phyloP scores from a whole-genome alignment of 1,139 yeast species.

The Taphrina flavorubra region DNA sequence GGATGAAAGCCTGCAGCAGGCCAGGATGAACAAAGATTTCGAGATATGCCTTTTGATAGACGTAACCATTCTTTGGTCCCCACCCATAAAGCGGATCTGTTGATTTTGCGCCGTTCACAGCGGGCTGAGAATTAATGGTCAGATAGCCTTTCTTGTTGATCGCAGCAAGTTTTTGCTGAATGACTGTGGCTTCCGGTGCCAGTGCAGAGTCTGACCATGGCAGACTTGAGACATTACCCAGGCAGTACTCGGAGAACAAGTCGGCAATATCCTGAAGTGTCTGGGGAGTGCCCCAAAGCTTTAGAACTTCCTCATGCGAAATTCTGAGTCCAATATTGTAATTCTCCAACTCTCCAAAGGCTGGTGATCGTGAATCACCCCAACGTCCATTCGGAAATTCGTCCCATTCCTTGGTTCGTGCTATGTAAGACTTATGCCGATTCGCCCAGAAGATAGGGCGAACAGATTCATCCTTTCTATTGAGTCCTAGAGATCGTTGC shows the following conservation, averaged over 20 bases:
- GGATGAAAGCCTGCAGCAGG: conserved; percentile 56
- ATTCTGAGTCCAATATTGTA: conserved; percentile 60
- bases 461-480: conserved; percentile 78
- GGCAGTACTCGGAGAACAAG: conserved; percentile 68
- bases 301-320: conserved; percentile 68
- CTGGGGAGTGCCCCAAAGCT: conserved; percentile 85
- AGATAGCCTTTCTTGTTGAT: conserved; percentile 71
- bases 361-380: conserved; percentile 94
- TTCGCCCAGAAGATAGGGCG: conserved; percentile 97
- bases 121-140: conserved; percentile 95
- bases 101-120: conserved; percentile 78
- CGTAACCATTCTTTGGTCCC: conserved; percentile 94
- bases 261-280: conserved; percentile 63
- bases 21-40: conserved; percentile 77
- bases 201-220: conserved; percentile 97
- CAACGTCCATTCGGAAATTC: conserved; percentile 95
- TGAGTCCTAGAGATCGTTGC: conserved; percentile 87
- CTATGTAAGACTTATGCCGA: conserved; percentile 85
- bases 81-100: conserved; percentile 80
- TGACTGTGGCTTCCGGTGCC: conserved; percentile 72
- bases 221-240: conserved; percentile 72
- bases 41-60: conserved; percentile 89
- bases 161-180: conserved; percentile 64
- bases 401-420: conserved; percentile 92
- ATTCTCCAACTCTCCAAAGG: conserved; percentile 83